Percentiles rank a stretch among this genome's conserved stretches.
phyloP scores from a whole-genome alignment of 1,284 basidiomycete species.

The Porodaedalea pini region DNA sequence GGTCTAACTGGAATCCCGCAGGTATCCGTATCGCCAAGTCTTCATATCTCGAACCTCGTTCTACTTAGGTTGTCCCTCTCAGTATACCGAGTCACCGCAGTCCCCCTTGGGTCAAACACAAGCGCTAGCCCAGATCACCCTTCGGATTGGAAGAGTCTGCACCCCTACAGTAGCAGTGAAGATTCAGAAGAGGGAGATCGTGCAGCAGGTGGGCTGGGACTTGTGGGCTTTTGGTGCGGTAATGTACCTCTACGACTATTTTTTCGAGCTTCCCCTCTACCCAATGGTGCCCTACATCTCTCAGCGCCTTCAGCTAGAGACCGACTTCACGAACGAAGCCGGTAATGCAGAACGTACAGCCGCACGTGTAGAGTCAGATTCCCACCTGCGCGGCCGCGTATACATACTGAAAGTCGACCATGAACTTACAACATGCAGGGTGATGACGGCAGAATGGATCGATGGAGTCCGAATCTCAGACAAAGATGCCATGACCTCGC shows the following conservation, averaged over 20 bases:
- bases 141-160: no score
- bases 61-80: no score
- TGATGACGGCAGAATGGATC: conserved; percentile 88
- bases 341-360: conserved; percentile 62
- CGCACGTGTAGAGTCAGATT: conserved; percentile 56
- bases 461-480: conserved; percentile 79
- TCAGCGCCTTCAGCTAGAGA: conserved; percentile 76
- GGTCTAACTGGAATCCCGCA: no score
- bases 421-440: conserved; percentile 67
- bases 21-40: no score
- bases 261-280: conserved; percentile 75
- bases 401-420: conserved; percentile 78
- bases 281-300: conserved; percentile 82
- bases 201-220: conserved; percentile 83
- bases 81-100: no score
- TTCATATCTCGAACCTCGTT: no score
- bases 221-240: conserved; percentile 49
- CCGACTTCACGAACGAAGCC: conserved; percentile 77
- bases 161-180: conserved; percentile 92
- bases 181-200: conserved; percentile 86
- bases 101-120: no score
- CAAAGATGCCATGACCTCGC: conserved; percentile 48
- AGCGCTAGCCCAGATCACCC: no score
- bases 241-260: conserved; percentile 73
- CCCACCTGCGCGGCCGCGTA: conserved; percentile 64